Conservation (phyloP, 2,329 filamentous ascomycete genomes). For the Chrysoporthe austroafricana region DNA sequence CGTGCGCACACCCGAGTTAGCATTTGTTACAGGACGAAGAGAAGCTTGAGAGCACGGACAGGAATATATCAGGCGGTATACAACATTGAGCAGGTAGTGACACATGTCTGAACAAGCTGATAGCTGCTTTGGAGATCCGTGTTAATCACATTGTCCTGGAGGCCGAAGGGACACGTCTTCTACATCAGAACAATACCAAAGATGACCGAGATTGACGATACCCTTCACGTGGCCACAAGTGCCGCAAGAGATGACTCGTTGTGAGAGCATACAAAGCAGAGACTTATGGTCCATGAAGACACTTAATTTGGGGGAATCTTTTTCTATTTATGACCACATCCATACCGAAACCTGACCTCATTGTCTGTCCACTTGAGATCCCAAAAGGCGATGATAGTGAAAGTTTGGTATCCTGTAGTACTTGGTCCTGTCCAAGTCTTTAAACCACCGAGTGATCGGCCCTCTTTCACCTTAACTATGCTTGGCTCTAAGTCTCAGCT, state of each 20-base stretch:
- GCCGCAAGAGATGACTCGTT: background rate
- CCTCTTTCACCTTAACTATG: background rate
- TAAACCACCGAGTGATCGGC: background rate
- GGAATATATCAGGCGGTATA: too few species aligned
- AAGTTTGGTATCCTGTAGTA: constrained; percentile 11
- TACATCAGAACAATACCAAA: background rate
- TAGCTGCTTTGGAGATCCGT: too few species aligned
- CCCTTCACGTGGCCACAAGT: background rate
- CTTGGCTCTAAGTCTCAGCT: background rate
- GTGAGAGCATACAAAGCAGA: background rate
- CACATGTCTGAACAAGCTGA: too few species aligned
- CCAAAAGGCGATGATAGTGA: background rate
- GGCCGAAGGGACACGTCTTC: background rate
- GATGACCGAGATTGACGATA: background rate
- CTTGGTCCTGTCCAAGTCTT: background rate
- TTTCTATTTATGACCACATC: constrained; percentile 18
- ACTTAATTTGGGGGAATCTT: constrained; percentile 27
- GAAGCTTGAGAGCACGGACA: too few species aligned
- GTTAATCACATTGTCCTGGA: too few species aligned
- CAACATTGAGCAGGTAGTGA: too few species aligned
- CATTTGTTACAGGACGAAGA: too few species aligned
- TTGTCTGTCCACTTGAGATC: constrained; percentile 12
- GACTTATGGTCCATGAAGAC: background rate
- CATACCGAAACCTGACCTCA: constrained; percentile 2
- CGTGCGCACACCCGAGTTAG: too few species aligned